Evolutionary conservation across 2,329 filamentous ascomycete species (phyloP).

Genomic region (Lithohypha guttulata): DNA sequence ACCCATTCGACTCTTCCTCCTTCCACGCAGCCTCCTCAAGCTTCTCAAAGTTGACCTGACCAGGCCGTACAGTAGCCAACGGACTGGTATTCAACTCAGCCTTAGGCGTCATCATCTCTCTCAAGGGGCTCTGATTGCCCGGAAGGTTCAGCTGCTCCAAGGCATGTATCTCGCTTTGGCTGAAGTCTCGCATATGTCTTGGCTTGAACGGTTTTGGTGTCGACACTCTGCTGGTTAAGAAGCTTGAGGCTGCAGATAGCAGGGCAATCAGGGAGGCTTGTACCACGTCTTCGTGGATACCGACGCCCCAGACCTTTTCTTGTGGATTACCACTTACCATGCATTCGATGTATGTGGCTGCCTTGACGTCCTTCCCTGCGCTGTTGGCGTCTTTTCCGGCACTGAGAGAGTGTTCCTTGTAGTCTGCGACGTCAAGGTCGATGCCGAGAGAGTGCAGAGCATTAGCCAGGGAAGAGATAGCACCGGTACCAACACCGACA

Average conservation of each 20-base stretch:
- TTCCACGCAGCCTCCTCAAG: slow-evolving; percentile 29
- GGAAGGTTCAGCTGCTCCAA: slow-evolving; percentile 30
- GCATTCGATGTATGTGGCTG: slow-evolving; percentile 92
- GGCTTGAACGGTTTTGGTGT: slow-evolving; percentile 57
- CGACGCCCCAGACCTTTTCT: slow-evolving; percentile 73
- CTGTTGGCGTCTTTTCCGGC: slow-evolving; percentile 37
- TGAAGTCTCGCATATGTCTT: slow-evolving; percentile 43
- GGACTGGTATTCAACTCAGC: slow-evolving; percentile 19
- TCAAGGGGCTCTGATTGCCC: slow-evolving; percentile 13
- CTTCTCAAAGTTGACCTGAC: slow-evolving; percentile 27
- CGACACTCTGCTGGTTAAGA: slow-evolving; percentile 57
- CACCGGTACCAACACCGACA: slow-evolving; percentile 73
- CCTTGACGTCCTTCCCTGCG: slow-evolving; percentile 60
- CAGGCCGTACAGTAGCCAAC: slow-evolving; percentile 12
- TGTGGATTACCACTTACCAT: slow-evolving; percentile 55
- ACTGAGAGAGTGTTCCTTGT: slow-evolving; percentile 92
- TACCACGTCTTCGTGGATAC: slow-evolving; percentile 84
- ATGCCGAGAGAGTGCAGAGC: slow-evolving; percentile 70
- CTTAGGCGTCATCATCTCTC: slow-evolving; percentile 19
- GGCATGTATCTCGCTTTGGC: slow-evolving; percentile 34
- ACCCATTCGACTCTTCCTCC: slow-evolving; percentile 1
- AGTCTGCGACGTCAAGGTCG: slow-evolving; percentile 81
- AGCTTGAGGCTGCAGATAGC: slow-evolving; percentile 60
- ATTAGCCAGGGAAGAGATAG: slow-evolving; percentile 77
- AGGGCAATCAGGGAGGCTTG: slow-evolving; percentile 80